Percentiles rank a stretch among this genome's conserved stretches.
These are phyloP conservation scores for Skeletonema marinoi DNA, from an alignment of 108 stramenopile genomes.

Conservation along the genomic window DNA sequence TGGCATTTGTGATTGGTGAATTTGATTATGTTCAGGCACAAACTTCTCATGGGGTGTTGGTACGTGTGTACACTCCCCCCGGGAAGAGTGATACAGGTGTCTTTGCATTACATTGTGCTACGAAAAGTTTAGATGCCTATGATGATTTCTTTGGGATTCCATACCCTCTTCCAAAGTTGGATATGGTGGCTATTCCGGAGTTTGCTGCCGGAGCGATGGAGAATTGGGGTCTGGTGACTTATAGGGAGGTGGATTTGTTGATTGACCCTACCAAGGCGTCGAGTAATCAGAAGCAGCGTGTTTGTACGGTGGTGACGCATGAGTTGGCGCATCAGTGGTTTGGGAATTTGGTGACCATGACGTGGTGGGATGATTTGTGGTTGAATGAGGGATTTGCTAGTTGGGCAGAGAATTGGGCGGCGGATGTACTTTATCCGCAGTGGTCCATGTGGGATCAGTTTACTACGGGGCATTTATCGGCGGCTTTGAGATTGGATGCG, in stretches of 20 bases:
- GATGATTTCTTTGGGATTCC: slow-evolving; percentile 84
- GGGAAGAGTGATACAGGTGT: slow-evolving; percentile 81
- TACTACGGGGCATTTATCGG: slow-evolving; percentile 74
- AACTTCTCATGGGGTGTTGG: slow-evolving; percentile 79
- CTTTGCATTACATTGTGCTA: slow-evolving; percentile 89
- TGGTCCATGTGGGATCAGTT: slow-evolving; percentile 95
- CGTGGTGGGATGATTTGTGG: slow-evolving; percentile 98
- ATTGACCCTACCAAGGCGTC: slow-evolving; percentile 88
- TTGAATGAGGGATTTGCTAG: slow-evolving; percentile 97
- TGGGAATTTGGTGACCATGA: slow-evolving; percentile 97
- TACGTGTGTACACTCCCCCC: slow-evolving; percentile 92
- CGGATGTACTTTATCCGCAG: slow-evolving; percentile 75
- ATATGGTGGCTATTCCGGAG: slow-evolving; percentile 96
- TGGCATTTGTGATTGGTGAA: slow-evolving; percentile 93
- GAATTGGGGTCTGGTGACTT: slow-evolving; percentile 89
- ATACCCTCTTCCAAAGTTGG: slow-evolving; percentile 97
- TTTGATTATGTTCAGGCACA: slow-evolving; percentile 83
- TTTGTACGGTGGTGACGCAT: slow-evolving; percentile 96
- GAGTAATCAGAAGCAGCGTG: slow-evolving; percentile 79
- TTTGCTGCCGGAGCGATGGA: slow-evolving; percentile 98
- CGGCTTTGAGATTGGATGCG: slow-evolving; percentile 89
- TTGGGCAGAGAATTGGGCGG: slow-evolving; percentile 90
- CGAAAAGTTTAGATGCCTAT: slow-evolving; percentile 82
- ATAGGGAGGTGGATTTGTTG: slow-evolving; percentile 88
- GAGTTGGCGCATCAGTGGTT: slow-evolving; percentile 99